Evolutionary conservation across 1,139 yeast species (phyloP), one percentile per base, ranked within the genome.

Genomic region (Kodamaea plutei): DNA sequence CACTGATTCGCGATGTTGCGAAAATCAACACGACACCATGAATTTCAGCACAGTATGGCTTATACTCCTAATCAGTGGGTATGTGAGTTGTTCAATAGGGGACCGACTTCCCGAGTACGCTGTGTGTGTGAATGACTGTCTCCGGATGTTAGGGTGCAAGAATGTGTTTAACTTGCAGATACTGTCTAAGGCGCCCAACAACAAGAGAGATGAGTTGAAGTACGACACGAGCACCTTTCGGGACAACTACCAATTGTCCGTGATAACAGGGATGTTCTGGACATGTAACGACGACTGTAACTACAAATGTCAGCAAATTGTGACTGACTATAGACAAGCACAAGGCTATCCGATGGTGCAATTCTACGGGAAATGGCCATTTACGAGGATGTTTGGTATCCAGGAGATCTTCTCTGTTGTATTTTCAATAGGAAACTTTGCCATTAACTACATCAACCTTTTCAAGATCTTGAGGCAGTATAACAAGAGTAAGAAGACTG

Each of bases 331-430:
- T 16, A 41, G 69, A 20, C 31, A 37, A 13, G 16, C 17, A 6
- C 25, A 35, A 1, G 52, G 54, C 2, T 39, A 44, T 9, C 52
- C 54, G 2, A 48, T 61, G 48, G 69, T 66, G 8, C 69, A 68
- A 37, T 68, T 65, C 38, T 52, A 56, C 34, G 74, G 74, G 6
- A 68, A 68, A 39, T 68, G 74, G 74, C 73, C 73, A 3, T 68
- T 68, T 37, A 37, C 33, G 8, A 45, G 71, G 26, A 44, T 64
- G 2, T 45, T 57, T 12, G 73, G 73, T 2, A 46, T 62, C 14
- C 67, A 67, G 21, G 74, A 68, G 39, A 25, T 65, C 20, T 54
- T 56, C 27, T 58, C 66, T 32, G 57, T 55, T 8, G 18, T 66
- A 5, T 66, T 67, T 38, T 64, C 70, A 7, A 16, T 63, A 18